Percentiles rank a stretch among this genome's conserved stretches.
Conservation (phyloP, 192 early-diverging fungal species). For the Martensiomyces pterosporus region DNA sequence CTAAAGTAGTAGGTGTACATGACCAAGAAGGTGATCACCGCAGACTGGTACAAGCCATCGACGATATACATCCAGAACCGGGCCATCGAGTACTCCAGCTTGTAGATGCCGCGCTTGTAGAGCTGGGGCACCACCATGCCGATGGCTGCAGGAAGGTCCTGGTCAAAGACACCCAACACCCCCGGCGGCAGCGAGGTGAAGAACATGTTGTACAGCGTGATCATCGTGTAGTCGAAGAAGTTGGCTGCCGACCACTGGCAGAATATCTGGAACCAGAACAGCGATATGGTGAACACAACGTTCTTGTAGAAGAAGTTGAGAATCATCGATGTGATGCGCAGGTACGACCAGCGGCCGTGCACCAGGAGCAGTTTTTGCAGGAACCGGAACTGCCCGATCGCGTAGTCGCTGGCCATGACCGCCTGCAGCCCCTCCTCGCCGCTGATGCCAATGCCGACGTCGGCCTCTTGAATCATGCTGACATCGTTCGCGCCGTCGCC, state of each 20-base stretch:
- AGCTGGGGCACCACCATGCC: constrained; percentile 72
- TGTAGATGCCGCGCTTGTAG: constrained; percentile 70
- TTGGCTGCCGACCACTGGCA: constrained; percentile 78
- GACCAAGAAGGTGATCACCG: constrained; percentile 61
- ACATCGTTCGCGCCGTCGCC: constrained; percentile 98
- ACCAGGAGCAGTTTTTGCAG: constrained; percentile 80
- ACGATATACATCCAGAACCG: constrained; percentile 73
- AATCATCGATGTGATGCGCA: constrained; percentile 80
- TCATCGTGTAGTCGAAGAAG: constrained; percentile 83
- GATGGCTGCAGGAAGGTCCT: constrained; percentile 67
- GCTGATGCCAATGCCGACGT: constrained; percentile 91
- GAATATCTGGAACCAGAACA: constrained; percentile 90
- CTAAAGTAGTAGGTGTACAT: constrained; percentile 55
- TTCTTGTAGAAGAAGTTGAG: constrained; percentile 96
- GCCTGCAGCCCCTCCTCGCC: constrained; percentile 96
- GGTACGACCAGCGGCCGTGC: constrained; percentile 91
- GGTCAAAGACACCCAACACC: constrained; percentile 74
- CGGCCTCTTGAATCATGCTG: constrained; percentile 96
- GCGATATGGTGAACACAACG: constrained; percentile 79
- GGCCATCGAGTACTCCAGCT: constrained; percentile 65
- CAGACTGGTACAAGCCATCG: constrained; percentile 72
- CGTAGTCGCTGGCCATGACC: constrained; percentile 88
- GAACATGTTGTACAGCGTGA: constrained; percentile 82
- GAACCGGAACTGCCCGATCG: constrained; percentile 87
- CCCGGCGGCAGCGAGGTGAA: constrained; percentile 84